Conservation (phyloP, 306 rosid species). For the Malus fusca region DNA sequence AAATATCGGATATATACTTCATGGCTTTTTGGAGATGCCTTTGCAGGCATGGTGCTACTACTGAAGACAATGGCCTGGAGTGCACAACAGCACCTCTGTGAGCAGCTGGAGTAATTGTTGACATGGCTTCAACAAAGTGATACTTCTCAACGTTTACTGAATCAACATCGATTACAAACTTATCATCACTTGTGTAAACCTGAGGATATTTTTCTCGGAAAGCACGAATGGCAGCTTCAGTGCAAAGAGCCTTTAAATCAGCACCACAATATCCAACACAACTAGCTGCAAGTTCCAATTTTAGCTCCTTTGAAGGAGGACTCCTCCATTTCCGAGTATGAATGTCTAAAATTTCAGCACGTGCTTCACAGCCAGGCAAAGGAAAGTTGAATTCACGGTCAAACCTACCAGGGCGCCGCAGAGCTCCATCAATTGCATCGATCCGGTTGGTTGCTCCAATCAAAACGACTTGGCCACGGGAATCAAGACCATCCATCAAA, state of each 20-base stretch:
- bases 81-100: constrained; percentile 92
- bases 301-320: constrained; percentile 79
- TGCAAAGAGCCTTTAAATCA: constrained; percentile 94
- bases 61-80: constrained; percentile 87
- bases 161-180: constrained; percentile 86
- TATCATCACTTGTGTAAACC: constrained; percentile 93
- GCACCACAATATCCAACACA: constrained; percentile 99
- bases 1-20: constrained; percentile 62
- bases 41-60: constrained; percentile 80
- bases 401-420: constrained; percentile 97
- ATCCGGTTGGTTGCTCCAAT: constrained; percentile 98
- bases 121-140: constrained; percentile 95
- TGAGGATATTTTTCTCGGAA: constrained; percentile 95
- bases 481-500: constrained; percentile 98
- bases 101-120: constrained; percentile 97
- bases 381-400: constrained; percentile 95
- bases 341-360: constrained; percentile 86
- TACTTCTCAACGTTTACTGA: constrained; percentile 79
- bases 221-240: constrained; percentile 98
- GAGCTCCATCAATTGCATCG: constrained; percentile 97
- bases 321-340: constrained; percentile 95
- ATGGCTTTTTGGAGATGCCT: constrained; percentile 66
- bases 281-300: constrained; percentile 83
- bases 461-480: constrained; percentile 98
- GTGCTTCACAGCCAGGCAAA: constrained; percentile 92